Percentiles rank a stretch among this genome's conserved stretches.
Evolutionary conservation across 306 rosid genomes (phyloP).

Genomic region (Macrotyloma uniflorum): DNA sequence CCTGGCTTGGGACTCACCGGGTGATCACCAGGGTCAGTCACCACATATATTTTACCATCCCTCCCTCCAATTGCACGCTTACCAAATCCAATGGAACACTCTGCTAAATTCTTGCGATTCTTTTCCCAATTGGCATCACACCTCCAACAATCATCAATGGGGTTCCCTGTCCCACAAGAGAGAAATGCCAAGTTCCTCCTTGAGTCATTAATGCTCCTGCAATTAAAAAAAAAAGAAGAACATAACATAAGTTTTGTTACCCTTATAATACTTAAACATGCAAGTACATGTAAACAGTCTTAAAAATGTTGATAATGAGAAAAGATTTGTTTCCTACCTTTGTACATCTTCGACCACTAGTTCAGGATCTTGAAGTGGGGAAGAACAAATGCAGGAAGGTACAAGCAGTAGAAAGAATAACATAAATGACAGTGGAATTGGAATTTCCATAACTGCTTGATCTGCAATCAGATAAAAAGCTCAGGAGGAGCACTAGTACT

Average conservation of each 20-base stretch:
- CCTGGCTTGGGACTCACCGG: constrained; percentile 84
- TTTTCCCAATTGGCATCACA: constrained; percentile 82
- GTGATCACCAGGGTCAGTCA: constrained; percentile 66
- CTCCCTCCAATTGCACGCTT: constrained; percentile 85
- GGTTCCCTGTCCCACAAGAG: constrained; percentile 79
- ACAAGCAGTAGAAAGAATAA: constrained; percentile 40
- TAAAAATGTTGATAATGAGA: not conserved
- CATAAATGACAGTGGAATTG: constrained; percentile 49
- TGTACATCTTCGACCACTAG: constrained; percentile 66
- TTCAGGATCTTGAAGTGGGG: constrained; percentile 67
- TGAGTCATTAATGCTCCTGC: constrained; percentile 75
- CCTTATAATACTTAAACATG: not conserved
- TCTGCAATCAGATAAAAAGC: not conserved
- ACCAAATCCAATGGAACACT: constrained; percentile 86
- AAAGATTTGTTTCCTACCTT: constrained; percentile 44
- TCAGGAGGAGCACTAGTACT: constrained; percentile 27
- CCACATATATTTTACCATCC: constrained; percentile 76
- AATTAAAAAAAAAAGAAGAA: not conserved
- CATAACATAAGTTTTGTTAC: not conserved
- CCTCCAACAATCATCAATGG: constrained; percentile 96
- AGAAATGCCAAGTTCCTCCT: constrained; percentile 71
- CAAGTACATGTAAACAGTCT: not conserved
- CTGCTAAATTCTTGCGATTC: constrained; percentile 71
- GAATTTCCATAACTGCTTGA: constrained; percentile 59
- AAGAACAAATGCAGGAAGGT: constrained; percentile 55